Base-by-base conservation (phyloP, 192 early-diverging fungal species). In the Borealophlyctis nickersoniae region DNA sequence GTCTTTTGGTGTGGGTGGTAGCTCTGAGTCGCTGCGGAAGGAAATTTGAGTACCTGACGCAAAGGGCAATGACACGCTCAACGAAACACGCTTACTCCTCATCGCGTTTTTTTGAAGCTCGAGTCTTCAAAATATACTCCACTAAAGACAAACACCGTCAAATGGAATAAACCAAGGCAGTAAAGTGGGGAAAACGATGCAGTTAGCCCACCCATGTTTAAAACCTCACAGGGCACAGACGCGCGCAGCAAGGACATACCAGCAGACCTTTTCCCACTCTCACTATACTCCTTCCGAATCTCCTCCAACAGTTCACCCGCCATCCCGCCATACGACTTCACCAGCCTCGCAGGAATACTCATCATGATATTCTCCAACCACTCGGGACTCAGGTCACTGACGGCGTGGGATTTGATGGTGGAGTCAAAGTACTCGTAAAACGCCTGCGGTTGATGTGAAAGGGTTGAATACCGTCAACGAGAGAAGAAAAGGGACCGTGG, bases 341-440 rank as follows among this genome's bases (percentile, higher is more conserved):
- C 31, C n/a, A 84, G 53, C 13, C 50, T 28, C 29, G 16, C 39
- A 19, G 78, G 80, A 52, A 85, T 73, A 26, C 49, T 60, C 13
- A 65, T 30, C 49, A 80, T 56, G 14, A 85, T 81, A 27, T 68
- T 50, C 4, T 69, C 64, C 28, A 85, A 63, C 64, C 60, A 72
- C 9, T 69, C 54, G 16, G 55, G 53, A 26, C 60, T 61, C 29
- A 73, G 33, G 19, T 80, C 73, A 45, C 65, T 68, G 26, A 69
- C 75, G 27, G 67, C 56, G 30, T 77, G 72, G 16, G 77, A 59
- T 54, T 76, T 60, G 35, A 85, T 85, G 35, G 60, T 78, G 39
- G 36, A 36, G 34, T 75, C 71, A 67, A 81, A 85, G 62, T 82
- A 84, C 22, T 70, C 66, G 75, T 80, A 85, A 53, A 85, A 84